Base-by-base conservation (phyloP, 2,329 filamentous ascomycete genomes). In the Alternaria sp. region DNA sequence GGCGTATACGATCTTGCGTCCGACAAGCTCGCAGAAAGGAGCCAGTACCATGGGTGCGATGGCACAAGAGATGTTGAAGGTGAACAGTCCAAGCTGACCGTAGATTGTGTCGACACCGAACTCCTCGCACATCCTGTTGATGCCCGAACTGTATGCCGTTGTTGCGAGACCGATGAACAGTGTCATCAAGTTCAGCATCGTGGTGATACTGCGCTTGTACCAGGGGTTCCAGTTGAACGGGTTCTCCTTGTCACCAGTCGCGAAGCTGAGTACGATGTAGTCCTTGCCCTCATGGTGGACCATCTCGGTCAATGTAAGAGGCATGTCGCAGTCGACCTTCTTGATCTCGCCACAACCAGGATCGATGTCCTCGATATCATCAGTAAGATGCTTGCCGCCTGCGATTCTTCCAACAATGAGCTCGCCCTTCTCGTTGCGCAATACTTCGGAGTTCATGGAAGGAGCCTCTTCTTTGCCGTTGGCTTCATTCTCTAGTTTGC, bases 141-240 rank as follows among this genome's bases (percentile, higher is more conserved):
- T 74, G 36, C 72, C 70, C 6, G 72, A 74, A 21, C 69, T 71
- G 57, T 74, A 74, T 13, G 72, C 72, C 6, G 70, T 74, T 11
- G 72, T 74, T 11, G 70, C 72, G 0, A 74, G 66, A 50, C 72
- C 72, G 58, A 74, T 74, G 50, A 74, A 74, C 0, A 74, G 65
- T 1, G 72, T 74, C 72, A 74, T 74, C 44, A 74, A 32, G 51
- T 73, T 73, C 21, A 74, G 62, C 63, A 74, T 68, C n/a, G 71
- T 74, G 12, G 70, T 72, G 50, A 74, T 70, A 52, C 67, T 67
- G 28, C 72, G 69, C 63, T 74, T 74, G 63, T 74, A 73, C 71
- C 72, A 74, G 3, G 66, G 68, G 6, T 72, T 74, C 72, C 71
- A 74, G 55, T 74, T 74, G 62, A 74, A 74, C 0, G 72, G 72